Evolutionary conservation across 768 basidiomycete genomes (phyloP), one percentile per base, ranked within the genome.

Genomic region (Rhodotorula babjevae): DNA sequence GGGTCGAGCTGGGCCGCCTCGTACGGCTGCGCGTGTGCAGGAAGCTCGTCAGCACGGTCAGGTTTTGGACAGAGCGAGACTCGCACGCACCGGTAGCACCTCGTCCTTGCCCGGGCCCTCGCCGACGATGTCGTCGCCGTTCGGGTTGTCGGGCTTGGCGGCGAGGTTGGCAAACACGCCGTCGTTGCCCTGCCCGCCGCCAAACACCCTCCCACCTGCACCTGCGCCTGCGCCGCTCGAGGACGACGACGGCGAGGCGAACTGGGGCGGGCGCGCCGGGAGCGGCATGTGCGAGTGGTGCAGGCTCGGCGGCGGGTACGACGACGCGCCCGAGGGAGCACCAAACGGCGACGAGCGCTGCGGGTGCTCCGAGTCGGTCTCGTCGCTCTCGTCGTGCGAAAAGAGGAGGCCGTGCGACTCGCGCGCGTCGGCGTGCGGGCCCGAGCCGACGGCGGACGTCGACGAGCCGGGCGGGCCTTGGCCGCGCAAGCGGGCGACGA

Each of bases 151-250:
- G 67, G 96, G 95, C 80, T 96, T 96, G 2, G 95, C 95, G 76
- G 87, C 88, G 50, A 99, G 87, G 79, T 98, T 99, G 44, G 90
- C 88, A 79, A 97, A 99, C 16, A 98, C 94, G 6, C 96, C 96
- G 77, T 96, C 93, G 78, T 94, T 93, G 44, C 92, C 87, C 27
- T 83, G 84, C 1, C 90, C 91, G 14, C 88, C 88, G 46, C 91
- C 91, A n/a, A 82, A 79, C 15, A 72, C 40, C 23, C 64, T 29
- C 25, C 67, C 62, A 9, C 59, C 72, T 9, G 47, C 21, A 10
- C 18, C 49, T 36, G 36, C 36, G 5, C 5, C 36, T 36, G 36
- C 5, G 14, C 21, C 11, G 47, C 25, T 19, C 11, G 62, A 21
- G 2, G 62, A 36, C 0, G 49, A 27, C 2, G 57, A 21, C 9